Evolutionary conservation across 371 early-diverging fungal species (phyloP), one percentile per base, ranked within the genome.

Genomic region (Apophysomyces elegans): DNA sequence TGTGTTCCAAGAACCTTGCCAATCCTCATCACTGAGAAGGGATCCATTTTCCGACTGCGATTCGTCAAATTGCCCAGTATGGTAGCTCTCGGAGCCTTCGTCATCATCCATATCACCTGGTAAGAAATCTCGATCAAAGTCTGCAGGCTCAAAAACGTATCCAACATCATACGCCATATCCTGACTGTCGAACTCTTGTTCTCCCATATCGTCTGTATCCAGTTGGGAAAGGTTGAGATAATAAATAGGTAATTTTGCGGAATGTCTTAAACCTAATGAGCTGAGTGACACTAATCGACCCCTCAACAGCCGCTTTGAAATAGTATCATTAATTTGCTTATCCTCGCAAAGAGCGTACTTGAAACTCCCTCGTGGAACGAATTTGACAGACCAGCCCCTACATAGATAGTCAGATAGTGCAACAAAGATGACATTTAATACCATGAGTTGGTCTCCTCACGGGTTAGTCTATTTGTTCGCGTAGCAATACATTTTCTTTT

Each of bases 361-460:
- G 54, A 79, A 72, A 21, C 67, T 38, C 1, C 66, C 68, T 44
- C 63, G 70, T 38, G 79, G 61, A 11, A 80, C 69, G 50, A 83
- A 83, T 14, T 79, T 80, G 21, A 70, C 76, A n/a, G 78, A 74
- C 84, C 84, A 83, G 26, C 76, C 75, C 84, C 79, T 79, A 47
- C 63, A 50, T 9, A 32, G 13, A 58, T 14, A 11, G 45, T 58
- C 56, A 41, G 37, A 36, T n/a, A 38, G n/a, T 37, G 50, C 5
- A 8, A 37, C 12, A n/a, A 37, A 62, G 46, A 11, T 12, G 16
- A 37, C 39, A 62, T n/a, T 47, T 37, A 12, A 32, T 69, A 75
- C 75, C 75, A 75, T 26, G 64, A 36, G 26, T 68, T 61, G n/a
- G 35, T 65, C 3, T 70, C 74, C 56, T 36, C 37, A 58, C 56